Evolutionary conservation across 129 eudicot genomes (phyloP), one percentile per base, ranked within the genome.

Genomic region (Centella asiatica): DNA sequence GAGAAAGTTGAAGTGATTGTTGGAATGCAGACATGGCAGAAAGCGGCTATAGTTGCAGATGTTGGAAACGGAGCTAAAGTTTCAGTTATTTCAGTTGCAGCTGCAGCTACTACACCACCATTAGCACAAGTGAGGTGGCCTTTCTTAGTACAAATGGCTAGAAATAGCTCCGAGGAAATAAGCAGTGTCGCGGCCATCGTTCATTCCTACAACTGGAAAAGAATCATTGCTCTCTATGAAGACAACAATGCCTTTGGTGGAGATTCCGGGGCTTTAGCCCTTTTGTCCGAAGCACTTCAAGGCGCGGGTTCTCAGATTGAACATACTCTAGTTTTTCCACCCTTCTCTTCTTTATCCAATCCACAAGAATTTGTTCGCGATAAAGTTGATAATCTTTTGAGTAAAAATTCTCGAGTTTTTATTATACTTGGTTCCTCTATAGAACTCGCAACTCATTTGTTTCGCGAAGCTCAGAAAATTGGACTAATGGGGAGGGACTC

Each of bases 141-240:
- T 49, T 79, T 76, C 44, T 39, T 79, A 66, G 64, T 83, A 47
- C 85, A 80, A 59, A 83, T 79, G 80, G 56, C 73, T 11, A 45
- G 70, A 47, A 57, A 68, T 51, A 63, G 58, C 29, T 62, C 56
- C 0, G 66, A 70, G 14, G 82, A 83, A 64, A 63, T 83, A 65
- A 64, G 25, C 14, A 57, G 82, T 31, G 70, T 76, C 27, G 45
- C 71, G 26, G 69, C 77, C 44, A 60, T 79, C 5, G 58, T 83
- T 37, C 65, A 64, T 31, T 52, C 73, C 7, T 73, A 61, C 70
- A 52, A 63, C 17, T 83, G 89, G 89, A 57, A 64, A 59, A 72
- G 72, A 28, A 80, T 83, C 14, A 37, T 83, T 1, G 78, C 20
- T 54, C 64, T 83, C 15, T 70, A 79, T 44, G 89, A 83, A 70